phyloP scores from a whole-genome alignment of 2,329 filamentous ascomycete species.

The Neofusicoccum umdonicola region DNA sequence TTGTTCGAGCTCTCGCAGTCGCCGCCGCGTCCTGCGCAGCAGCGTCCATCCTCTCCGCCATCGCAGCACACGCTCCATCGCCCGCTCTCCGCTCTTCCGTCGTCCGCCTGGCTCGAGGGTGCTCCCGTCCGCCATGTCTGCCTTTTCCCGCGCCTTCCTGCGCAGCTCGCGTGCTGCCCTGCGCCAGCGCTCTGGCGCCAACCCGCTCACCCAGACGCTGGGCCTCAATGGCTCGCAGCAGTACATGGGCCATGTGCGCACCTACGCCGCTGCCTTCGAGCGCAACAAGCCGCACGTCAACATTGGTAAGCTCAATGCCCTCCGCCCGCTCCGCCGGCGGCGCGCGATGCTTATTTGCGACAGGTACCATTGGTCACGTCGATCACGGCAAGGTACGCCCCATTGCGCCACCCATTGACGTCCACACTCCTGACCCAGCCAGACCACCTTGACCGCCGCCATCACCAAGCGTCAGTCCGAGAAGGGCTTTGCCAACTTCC shows the following conservation, averaged over 20 bases:
- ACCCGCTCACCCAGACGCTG: slow-evolving; percentile 72
- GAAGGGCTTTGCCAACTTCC: slow-evolving; percentile 90
- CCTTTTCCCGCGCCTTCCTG: slow-evolving; percentile 77
- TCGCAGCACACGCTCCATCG: slow-evolving; percentile 27
- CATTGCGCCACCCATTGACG: slow-evolving; percentile 16
- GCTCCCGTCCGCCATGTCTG: slow-evolving; percentile 63
- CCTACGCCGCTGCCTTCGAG: slow-evolving; percentile 68
- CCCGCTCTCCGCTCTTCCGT: slow-evolving; percentile 26
- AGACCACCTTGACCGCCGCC: slow-evolving; percentile 97
- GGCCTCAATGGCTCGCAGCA: slow-evolving; percentile 62
- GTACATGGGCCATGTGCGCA: slow-evolving; percentile 63
- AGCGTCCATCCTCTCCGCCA: slow-evolving; percentile 20
- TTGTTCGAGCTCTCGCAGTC: slow-evolving; percentile 13
- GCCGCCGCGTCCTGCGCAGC: slow-evolving; percentile 5
- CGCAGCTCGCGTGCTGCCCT: slow-evolving; percentile 77
- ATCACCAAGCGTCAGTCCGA: slow-evolving; percentile 98
- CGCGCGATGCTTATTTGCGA: slow-evolving; percentile 20
- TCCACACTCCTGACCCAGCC: slow-evolving; percentile 24
- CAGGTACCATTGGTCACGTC: slow-evolving; percentile 96
- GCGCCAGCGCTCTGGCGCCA: slow-evolving; percentile 62
- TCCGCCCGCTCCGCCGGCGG: not conserved
- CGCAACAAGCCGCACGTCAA: slow-evolving; percentile 97
- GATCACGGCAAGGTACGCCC: slow-evolving; percentile 91
- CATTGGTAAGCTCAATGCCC: slow-evolving; percentile 64
- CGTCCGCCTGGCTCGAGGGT: slow-evolving; percentile 17